phyloP scores from a whole-genome alignment of 345 rosid genomes.

The Citrus reticulata region DNA sequence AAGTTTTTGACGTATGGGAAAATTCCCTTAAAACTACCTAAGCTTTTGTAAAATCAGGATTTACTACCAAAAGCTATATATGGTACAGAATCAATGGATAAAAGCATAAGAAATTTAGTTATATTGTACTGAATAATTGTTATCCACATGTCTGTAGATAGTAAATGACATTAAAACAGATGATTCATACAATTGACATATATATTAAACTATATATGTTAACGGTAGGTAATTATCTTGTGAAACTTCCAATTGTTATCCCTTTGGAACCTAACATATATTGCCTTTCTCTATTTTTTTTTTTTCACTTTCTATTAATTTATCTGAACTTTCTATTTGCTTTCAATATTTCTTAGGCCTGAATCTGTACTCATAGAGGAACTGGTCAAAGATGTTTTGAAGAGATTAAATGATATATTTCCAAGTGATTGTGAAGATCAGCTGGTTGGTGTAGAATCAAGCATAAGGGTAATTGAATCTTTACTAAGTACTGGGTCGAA shows the following conservation, averaged over 20 bases:
- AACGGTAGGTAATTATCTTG: not conserved
- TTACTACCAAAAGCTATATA: not conserved
- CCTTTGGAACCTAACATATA: not conserved
- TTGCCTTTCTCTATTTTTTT: not conserved
- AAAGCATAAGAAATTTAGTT: not conserved
- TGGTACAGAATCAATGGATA: not conserved
- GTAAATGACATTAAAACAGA: not conserved
- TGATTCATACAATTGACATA: not conserved
- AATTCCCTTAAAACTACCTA: not conserved
- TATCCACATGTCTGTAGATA: not conserved
- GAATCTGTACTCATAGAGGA: too few relatives aligned
- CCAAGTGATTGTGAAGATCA: too few relatives aligned
- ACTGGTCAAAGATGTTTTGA: too few relatives aligned
- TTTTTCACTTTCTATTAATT: not conserved
- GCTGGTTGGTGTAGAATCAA: too few relatives aligned
- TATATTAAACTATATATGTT: not conserved
- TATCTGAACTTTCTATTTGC: not conserved
- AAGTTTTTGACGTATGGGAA: not conserved
- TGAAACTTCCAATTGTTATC: not conserved
- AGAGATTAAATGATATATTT: too few relatives aligned
- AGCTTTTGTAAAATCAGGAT: not conserved
- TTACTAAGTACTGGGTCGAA: too few relatives aligned
- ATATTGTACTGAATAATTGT: too few relatives aligned
- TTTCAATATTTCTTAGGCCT: too few relatives aligned
- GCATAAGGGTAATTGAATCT: too few relatives aligned